Evolutionary conservation across 1,139 yeast species (phyloP).

Genomic region (Waltiozyma sp.): DNA sequence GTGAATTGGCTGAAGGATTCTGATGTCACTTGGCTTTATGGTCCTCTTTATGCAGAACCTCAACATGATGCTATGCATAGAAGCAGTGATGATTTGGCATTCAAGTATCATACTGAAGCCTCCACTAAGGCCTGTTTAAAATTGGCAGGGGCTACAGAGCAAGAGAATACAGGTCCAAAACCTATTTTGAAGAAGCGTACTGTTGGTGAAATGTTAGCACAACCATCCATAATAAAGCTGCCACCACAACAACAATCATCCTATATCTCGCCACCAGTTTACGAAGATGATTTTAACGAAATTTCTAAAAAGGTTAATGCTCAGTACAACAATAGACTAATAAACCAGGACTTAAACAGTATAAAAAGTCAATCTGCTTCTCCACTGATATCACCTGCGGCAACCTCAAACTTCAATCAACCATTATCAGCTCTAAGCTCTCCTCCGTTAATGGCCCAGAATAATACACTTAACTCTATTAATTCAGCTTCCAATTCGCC

Average conservation of each 20-base stretch:
- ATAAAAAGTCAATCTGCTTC: background rate
- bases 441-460: background rate
- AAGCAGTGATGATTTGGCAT: slow-evolving; percentile 15
- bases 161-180: slow-evolving; percentile 26
- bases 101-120: slow-evolving; percentile 20
- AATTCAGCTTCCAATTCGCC: background rate
- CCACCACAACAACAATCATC: slow-evolving; percentile 3
- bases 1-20: slow-evolving; percentile 75
- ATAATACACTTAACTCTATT: background rate
- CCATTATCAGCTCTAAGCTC: background rate
- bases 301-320: slow-evolving; percentile 50
- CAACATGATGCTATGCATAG: slow-evolving; percentile 26
- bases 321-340: slow-evolving; percentile 22
- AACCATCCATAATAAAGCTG: slow-evolving; percentile 17
- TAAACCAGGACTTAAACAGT: background rate
- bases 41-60: slow-evolving; percentile 45
- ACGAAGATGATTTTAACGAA: slow-evolving; percentile 41
- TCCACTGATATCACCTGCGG: background rate
- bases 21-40: slow-evolving; percentile 77
- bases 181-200: slow-evolving; percentile 79
- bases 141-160: slow-evolving; percentile 11
- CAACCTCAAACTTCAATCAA: background rate
- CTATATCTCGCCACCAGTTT: slow-evolving; percentile 29
- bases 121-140: slow-evolving; percentile 17
- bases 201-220: slow-evolving; percentile 47